A percentile compares a stretch with the other conserved stretches of the same genome.
phyloP scores from a whole-genome alignment of 2,329 filamentous ascomycete species.

The Cladosporium halotolerans region DNA sequence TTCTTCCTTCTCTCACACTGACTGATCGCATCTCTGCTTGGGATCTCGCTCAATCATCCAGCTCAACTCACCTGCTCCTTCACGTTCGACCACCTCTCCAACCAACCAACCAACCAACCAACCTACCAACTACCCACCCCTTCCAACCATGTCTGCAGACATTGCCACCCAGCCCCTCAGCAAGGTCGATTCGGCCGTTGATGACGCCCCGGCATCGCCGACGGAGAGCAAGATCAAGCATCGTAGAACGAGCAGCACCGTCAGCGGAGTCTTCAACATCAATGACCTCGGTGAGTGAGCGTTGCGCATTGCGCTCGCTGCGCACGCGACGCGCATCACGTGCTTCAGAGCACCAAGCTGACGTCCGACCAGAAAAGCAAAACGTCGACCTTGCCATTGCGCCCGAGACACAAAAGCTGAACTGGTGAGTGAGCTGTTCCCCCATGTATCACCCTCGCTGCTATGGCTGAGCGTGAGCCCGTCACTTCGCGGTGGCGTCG shows the following conservation, averaged over 20 bases:
- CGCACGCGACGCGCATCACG: too few relatives aligned
- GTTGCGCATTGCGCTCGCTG: background rate
- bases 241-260: conserved; percentile 66
- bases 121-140: background rate
- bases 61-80: background rate
- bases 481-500: background rate
- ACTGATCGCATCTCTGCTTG: background rate
- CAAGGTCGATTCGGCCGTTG: conserved; percentile 89
- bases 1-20: conserved; percentile 1
- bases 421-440: conserved; percentile 59
- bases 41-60: background rate
- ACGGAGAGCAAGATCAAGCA: conserved; percentile 60
- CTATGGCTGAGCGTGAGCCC: background rate
- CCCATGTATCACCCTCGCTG: background rate
- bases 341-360: conserved; percentile 18
- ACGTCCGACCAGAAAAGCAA: conserved; percentile 58
- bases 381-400: conserved; percentile 66
- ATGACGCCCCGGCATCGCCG: conserved; percentile 62
- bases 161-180: conserved; percentile 52
- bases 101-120: conserved; percentile 10
- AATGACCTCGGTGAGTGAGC: conserved; percentile 68
- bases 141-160: conserved; percentile 46
- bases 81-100: conserved; percentile 6
- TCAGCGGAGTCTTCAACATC: conserved; percentile 72
- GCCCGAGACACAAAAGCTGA: conserved; percentile 77